Percentiles rank a stretch among this genome's conserved stretches.
phyloP scores from a whole-genome alignment of 345 rosid genomes.

The Geranium rotundifolium region DNA sequence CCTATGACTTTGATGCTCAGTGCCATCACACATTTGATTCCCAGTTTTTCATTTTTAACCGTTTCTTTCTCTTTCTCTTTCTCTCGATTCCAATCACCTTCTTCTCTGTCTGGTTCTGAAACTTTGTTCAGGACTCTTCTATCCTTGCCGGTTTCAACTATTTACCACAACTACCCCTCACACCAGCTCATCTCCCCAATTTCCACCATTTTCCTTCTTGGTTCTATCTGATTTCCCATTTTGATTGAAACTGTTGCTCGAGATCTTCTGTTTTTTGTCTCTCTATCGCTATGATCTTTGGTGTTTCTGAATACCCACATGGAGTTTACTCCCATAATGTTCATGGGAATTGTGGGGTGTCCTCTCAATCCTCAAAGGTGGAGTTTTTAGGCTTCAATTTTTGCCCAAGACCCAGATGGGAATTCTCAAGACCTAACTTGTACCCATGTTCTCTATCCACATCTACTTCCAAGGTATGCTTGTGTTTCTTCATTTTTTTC shows the following conservation, averaged over 20 bases:
- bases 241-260: not conserved
- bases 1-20: not conserved
- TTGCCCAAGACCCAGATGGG: not conserved
- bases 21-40: not conserved
- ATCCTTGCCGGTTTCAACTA: not conserved
- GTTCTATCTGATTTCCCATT: not conserved
- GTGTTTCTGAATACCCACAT: not conserved
- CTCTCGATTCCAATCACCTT: not conserved
- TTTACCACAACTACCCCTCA: not conserved
- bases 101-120: not conserved
- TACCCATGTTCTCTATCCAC: not conserved
- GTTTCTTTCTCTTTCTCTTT: not conserved
- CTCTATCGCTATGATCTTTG: not conserved
- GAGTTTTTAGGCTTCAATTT: not conserved
- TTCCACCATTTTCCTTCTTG: not conserved
- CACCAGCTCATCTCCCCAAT: not conserved
- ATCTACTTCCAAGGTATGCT: not conserved
- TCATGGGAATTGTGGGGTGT: not conserved
- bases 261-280: not conserved
- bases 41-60: not conserved
- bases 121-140: not conserved
- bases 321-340: not conserved
- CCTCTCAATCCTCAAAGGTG: not conserved
- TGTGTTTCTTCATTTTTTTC: not conserved
- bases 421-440: not conserved